Evolutionary conservation across 2,329 filamentous ascomycete genomes (phyloP).

Genomic region (Xylaria multiplex): DNA sequence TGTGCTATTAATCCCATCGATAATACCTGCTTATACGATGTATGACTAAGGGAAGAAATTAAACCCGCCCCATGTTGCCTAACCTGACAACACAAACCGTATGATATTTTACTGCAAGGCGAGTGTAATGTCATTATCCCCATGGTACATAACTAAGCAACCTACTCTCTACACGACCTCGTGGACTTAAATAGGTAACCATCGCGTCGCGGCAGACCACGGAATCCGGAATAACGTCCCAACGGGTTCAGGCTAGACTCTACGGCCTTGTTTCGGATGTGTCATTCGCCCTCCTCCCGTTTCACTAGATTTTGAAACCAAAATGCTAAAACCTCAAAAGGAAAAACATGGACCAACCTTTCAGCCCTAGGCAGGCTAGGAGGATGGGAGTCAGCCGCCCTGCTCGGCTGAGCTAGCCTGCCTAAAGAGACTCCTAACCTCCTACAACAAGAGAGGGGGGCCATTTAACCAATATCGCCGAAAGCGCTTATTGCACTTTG

Average conservation of each 20-base stretch:
- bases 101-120: not conserved
- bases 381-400: too few relatives aligned
- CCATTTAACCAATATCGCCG: not conserved
- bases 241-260: not conserved
- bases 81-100: not conserved
- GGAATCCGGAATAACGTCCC: not conserved
- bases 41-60: not conserved
- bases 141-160: not conserved
- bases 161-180: not conserved
- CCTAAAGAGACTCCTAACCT: slow-evolving; percentile 5
- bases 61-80: slow-evolving; percentile 3
- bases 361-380: slow-evolving; percentile 26
- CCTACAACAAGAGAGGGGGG: slow-evolving; percentile 7
- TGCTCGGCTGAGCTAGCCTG: slow-evolving; percentile 7
- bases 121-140: not conserved
- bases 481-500: slow-evolving; percentile 10
- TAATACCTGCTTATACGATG: not conserved
- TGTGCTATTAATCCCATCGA: not conserved
- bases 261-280: slow-evolving; percentile 5
- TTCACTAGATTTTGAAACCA: not conserved
- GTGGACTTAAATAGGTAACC: not conserved
- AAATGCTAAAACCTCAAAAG: slow-evolving; percentile 9
- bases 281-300: not conserved
- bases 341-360: not conserved
- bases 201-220: not conserved